Evolutionary conservation across 495 filamentous ascomycete species (phyloP).

Genomic region (Penicillium longicatenatum): DNA sequence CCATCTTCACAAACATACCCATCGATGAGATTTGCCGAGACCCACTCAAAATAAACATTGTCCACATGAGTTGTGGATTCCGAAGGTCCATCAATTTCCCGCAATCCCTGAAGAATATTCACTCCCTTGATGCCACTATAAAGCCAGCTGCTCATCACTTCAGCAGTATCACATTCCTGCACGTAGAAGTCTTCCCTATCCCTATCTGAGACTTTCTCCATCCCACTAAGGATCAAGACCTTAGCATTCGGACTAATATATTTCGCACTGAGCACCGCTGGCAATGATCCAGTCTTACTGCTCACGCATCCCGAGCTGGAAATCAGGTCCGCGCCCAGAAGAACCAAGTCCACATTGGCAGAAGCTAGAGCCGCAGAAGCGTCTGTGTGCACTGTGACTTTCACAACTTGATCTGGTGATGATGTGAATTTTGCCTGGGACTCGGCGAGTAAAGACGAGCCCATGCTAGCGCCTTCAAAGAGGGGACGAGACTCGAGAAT

Average conservation of each 20-base stretch:
- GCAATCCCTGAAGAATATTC: conserved; percentile 17
- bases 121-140: conserved; percentile 27
- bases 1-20: conserved; percentile 59
- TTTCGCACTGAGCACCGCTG: conserved; percentile 53
- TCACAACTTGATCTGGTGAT: conserved; percentile 28
- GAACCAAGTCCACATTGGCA: conserved; percentile 48
- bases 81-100: background rate
- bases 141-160: conserved; percentile 52
- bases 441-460: conserved; percentile 26
- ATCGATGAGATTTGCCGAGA: conserved; percentile 54
- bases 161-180: conserved; percentile 51
- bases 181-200: conserved; percentile 36
- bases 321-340: conserved; percentile 66
- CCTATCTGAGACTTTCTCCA: conserved; percentile 59
- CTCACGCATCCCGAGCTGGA: conserved; percentile 53
- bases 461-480: conserved; percentile 63
- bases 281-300: conserved; percentile 67
- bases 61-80: conserved; percentile 41
- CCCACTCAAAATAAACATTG: conserved; percentile 71
- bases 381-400: conserved; percentile 59
- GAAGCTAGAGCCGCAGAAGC: conserved; percentile 58
- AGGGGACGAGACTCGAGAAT: conserved; percentile 68
- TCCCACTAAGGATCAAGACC: conserved; percentile 57
- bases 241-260: conserved; percentile 42
- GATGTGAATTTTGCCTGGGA: conserved; percentile 23